These are phyloP conservation scores for Xylaria sp. DNA, from an alignment of 2,329 filamentous ascomycete species.

Conservation along the genomic window DNA sequence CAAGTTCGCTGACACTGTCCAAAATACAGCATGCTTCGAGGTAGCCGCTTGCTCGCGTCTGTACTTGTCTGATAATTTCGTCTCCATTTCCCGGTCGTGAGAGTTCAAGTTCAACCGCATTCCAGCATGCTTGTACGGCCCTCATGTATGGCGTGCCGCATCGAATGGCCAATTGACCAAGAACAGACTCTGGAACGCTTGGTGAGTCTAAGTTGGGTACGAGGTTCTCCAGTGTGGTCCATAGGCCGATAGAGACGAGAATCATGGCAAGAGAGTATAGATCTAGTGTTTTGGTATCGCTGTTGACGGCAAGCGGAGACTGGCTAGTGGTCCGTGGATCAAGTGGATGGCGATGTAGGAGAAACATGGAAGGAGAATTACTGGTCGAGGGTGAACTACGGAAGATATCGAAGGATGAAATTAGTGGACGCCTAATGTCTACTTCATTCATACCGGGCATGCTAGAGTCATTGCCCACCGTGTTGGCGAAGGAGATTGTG, in stretches of 20 bases:
- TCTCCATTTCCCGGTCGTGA: conserved; percentile 59
- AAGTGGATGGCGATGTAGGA: conserved; percentile 73
- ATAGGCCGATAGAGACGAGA: conserved; percentile 78
- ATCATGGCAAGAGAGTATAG: conserved; percentile 79
- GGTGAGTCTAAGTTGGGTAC: conserved; percentile 58
- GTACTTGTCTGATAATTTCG: conserved; percentile 62
- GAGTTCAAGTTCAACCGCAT: conserved; percentile 72
- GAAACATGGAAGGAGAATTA: conserved; percentile 46
- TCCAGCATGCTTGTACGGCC: conserved; percentile 77
- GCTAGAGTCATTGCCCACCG: conserved; percentile 54
- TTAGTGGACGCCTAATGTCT: conserved; percentile 73
- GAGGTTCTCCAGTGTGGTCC: conserved; percentile 72
- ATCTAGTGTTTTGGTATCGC: conserved; percentile 70
- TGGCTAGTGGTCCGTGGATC: conserved; percentile 63
- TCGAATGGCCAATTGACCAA: conserved; percentile 71
- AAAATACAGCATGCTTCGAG: conserved; percentile 71
- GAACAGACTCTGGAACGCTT: conserved; percentile 68
- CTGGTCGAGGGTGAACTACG: conserved; percentile 56
- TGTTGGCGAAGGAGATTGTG: conserved; percentile 73
- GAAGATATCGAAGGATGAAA: conserved; percentile 81
- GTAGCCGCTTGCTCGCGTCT: conserved; percentile 66
- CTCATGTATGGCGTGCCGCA: conserved; percentile 81
- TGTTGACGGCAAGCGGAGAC: conserved; percentile 59
- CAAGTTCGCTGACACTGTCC: conserved; percentile 67
- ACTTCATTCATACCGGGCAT: conserved; percentile 57